Evolutionary conservation across 306 rosid genomes (phyloP).

Genomic region (Castanopsis chinensis): DNA sequence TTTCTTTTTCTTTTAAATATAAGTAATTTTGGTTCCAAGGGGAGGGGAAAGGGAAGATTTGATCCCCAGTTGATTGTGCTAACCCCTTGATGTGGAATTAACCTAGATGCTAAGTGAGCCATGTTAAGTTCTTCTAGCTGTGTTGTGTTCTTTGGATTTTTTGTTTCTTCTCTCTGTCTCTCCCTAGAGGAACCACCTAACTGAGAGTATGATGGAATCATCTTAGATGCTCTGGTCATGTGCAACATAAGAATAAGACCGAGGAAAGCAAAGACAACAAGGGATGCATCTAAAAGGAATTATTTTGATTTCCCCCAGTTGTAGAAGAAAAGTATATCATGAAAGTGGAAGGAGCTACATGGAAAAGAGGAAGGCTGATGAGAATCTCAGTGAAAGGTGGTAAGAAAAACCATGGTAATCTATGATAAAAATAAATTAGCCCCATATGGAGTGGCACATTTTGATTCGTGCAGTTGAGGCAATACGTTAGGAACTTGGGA

Average conservation of each 20-base stretch:
- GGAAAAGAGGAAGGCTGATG: background rate
- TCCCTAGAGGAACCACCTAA: background rate
- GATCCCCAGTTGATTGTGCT: too few relatives aligned
- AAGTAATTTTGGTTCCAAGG: too few relatives aligned
- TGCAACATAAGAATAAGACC: background rate
- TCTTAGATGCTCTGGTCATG: background rate
- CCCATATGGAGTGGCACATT: background rate
- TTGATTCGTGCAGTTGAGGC: background rate
- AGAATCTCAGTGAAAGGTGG: background rate
- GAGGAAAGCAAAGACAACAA: background rate
- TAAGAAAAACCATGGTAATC: background rate
- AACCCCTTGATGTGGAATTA: background rate
- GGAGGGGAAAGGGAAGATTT: too few relatives aligned
- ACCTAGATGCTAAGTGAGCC: background rate
- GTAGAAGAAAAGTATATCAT: too few relatives aligned
- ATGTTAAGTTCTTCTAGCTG: background rate
- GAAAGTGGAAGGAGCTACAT: background rate
- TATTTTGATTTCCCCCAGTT: too few relatives aligned
- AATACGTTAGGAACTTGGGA: background rate
- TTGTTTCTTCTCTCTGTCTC: too few relatives aligned
- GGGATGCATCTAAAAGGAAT: background rate
- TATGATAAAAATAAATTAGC: background rate
- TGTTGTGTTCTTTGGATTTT: background rate
- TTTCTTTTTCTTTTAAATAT: too few relatives aligned
- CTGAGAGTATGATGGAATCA: background rate